Conservation (phyloP, 306 rosid species). For the Citrullus colocynthis region DNA sequence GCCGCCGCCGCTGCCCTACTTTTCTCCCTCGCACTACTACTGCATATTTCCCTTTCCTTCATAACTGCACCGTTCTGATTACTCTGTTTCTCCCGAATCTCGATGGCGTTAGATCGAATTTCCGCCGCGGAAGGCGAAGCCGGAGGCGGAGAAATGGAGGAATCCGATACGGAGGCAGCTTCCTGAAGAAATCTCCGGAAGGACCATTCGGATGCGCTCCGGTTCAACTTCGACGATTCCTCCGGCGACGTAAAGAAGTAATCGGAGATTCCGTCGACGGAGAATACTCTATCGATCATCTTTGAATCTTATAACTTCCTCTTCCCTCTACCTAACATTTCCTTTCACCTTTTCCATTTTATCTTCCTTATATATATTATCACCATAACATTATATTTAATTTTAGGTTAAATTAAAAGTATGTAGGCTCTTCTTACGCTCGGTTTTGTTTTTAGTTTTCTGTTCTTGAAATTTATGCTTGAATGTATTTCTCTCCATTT, state of each 20-base stretch:
- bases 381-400: neutral
- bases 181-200: slow-evolving; percentile 59
- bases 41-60: too few relatives aligned
- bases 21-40: too few relatives aligned
- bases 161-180: slow-evolving; percentile 23
- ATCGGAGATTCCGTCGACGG: slow-evolving; percentile 59
- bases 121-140: slow-evolving; percentile 8
- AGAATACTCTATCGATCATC: slow-evolving; percentile 57
- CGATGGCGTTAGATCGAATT: slow-evolving; percentile 10
- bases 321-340: too few relatives aligned
- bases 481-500: too few relatives aligned
- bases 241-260: slow-evolving; percentile 34
- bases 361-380: too few relatives aligned
- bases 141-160: slow-evolving; percentile 19
- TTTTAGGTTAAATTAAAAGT: neutral
- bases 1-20: too few relatives aligned
- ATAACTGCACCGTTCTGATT: neutral
- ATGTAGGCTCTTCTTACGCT: too few relatives aligned
- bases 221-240: slow-evolving; percentile 42
- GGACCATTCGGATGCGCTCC: slow-evolving; percentile 81
- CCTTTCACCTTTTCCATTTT: neutral
- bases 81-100: neutral
- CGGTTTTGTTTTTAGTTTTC: too few relatives aligned
- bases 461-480: too few relatives aligned
- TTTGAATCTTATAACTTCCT: neutral